Evolutionary conservation across 192 early-diverging fungal genomes (phyloP).

Genomic region (Ambispora gerdemannii): DNA sequence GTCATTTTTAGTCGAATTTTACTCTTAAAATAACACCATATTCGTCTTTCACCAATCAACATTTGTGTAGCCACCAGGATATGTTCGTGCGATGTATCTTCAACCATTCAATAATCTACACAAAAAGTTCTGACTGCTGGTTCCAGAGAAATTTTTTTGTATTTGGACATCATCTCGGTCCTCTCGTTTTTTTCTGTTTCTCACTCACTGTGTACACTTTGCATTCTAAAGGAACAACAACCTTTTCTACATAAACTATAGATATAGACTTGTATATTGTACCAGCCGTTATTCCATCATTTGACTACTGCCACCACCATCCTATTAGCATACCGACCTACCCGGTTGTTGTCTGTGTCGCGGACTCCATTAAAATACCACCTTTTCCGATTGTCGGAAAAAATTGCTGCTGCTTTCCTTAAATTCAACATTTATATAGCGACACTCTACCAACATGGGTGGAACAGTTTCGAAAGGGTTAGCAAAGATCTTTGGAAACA

Average conservation of each 20-base stretch:
- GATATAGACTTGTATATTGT: not conserved
- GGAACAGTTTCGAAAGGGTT: slow-evolving; percentile 74
- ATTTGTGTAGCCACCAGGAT: not conserved
- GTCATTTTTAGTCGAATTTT: too few species aligned
- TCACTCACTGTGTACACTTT: not conserved
- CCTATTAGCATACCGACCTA: not conserved
- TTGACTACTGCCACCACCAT: not conserved
- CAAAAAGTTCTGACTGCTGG: not conserved
- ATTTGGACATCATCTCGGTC: not conserved
- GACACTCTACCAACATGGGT: slow-evolving; percentile 63
- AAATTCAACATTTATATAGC: not conserved
- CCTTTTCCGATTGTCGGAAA: not conserved
- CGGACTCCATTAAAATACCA: not conserved
- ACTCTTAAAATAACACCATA: too few species aligned
- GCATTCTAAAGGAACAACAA: not conserved
- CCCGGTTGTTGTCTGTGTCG: not conserved
- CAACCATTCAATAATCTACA: not conserved
- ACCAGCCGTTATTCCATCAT: not conserved
- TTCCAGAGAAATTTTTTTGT: not conserved
- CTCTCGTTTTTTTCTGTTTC: not conserved
- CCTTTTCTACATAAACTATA: not conserved
- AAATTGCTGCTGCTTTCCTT: not conserved
- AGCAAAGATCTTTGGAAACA: slow-evolving; percentile 77
- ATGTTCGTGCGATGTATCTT: not conserved
- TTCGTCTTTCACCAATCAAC: not conserved